Evolutionary conservation across 352 stramenopile species (phyloP).

Genomic region (Phytopythium helicoides): DNA sequence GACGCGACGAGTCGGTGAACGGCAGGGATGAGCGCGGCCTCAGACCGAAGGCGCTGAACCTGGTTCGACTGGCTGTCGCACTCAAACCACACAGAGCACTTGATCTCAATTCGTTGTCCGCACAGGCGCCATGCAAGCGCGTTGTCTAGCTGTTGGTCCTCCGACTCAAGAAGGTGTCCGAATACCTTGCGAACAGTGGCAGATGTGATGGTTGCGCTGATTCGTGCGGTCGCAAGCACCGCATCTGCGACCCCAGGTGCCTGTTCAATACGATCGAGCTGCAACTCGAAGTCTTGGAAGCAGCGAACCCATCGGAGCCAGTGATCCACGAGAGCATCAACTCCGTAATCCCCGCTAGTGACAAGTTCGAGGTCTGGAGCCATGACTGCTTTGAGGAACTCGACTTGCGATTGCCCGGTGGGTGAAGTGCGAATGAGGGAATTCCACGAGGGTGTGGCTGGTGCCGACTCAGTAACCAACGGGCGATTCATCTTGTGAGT

Average conservation of each 20-base stretch:
- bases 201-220: slow-evolving; percentile 10
- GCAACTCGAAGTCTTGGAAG: slow-evolving; percentile 13
- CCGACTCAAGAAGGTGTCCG: slow-evolving; percentile 8
- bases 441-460: not conserved
- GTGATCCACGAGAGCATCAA: slow-evolving; percentile 12
- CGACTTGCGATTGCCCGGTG: slow-evolving; percentile 3
- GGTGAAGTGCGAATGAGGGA: not conserved
- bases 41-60: not conserved
- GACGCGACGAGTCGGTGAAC: not conserved
- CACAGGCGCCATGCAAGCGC: not conserved
- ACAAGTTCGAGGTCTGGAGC: slow-evolving; percentile 6
- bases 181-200: slow-evolving; percentile 13
- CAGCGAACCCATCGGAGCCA: slow-evolving; percentile 12
- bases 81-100: not conserved
- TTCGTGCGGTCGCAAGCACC: slow-evolving; percentile 3
- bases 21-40: not conserved
- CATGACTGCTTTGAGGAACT: slow-evolving; percentile 14
- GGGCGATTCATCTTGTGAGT: too few relatives aligned
- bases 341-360: slow-evolving; percentile 1
- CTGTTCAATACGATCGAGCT: slow-evolving; percentile 10
- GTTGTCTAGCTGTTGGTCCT: not conserved
- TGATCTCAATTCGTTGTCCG: not conserved
- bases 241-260: not conserved
- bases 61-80: not conserved
- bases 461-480: too few relatives aligned